A percentile compares a stretch with the other conserved stretches of the same genome.
Conservation (phyloP, 192 early-diverging fungal genomes). For the Umbelopsis ramanniana region DNA sequence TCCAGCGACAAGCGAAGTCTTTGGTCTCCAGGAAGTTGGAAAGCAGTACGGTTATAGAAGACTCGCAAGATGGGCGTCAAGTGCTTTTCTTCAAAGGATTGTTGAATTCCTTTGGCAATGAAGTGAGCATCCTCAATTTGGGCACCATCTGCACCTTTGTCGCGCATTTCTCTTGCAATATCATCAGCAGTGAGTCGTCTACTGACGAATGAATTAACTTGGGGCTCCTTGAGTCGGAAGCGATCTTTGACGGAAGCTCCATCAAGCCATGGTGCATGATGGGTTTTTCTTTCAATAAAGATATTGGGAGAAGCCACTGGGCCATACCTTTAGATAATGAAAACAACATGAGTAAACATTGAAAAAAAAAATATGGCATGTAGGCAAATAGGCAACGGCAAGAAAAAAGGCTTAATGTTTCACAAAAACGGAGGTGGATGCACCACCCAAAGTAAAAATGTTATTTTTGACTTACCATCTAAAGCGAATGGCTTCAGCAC, state of each 20-base stretch:
- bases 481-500: conserved; percentile 36
- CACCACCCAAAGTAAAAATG: not conserved
- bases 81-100: conserved; percentile 32
- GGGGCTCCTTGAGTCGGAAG: conserved; percentile 24
- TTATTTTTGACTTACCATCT: conserved; percentile 29
- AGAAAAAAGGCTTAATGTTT: not conserved
- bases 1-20: conserved; percentile 36
- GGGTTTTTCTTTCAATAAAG: conserved; percentile 39
- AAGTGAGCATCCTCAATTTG: conserved; percentile 55
- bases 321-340: conserved; percentile 10
- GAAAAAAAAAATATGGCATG: not conserved
- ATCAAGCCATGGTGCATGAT: conserved; percentile 37
- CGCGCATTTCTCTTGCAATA: conserved; percentile 65
- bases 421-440: not conserved
- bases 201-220: conserved; percentile 27
- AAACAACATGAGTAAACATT: not conserved
- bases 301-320: conserved; percentile 26
- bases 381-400: not conserved
- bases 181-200: conserved; percentile 38
- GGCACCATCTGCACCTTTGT: conserved; percentile 68
- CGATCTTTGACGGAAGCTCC: conserved; percentile 36
- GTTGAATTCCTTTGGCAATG: conserved; percentile 30
- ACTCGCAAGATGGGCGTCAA: conserved; percentile 30
- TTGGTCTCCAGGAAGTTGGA: conserved; percentile 54
- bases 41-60: conserved; percentile 41